phyloP scores from a whole-genome alignment of 176 grass and related monocot species.

The Triticum turgidum region DNA sequence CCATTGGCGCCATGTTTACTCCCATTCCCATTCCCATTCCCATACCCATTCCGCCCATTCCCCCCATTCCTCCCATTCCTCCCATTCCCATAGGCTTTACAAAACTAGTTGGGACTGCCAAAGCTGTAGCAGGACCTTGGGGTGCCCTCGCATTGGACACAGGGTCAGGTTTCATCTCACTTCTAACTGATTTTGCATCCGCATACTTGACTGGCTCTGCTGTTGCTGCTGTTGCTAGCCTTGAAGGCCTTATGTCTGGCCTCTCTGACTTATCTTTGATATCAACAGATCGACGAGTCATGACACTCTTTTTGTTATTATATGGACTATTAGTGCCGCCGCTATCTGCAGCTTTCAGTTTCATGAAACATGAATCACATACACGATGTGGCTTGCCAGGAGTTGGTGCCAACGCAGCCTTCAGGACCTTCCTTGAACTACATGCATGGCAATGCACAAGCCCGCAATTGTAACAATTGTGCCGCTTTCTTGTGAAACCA shows the following conservation, averaged over 20 bases:
- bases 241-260: constrained; percentile 65
- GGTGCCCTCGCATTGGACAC: constrained; percentile 45
- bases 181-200: constrained; percentile 54
- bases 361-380: constrained; percentile 90
- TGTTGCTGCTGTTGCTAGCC: constrained; percentile 50
- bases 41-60: constrained; percentile 27
- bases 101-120: constrained; percentile 60
- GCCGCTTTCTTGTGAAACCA: constrained; percentile 93
- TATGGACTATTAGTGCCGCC: constrained; percentile 16
- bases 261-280: constrained; percentile 57
- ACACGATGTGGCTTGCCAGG: constrained; percentile 95
- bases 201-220: constrained; percentile 48
- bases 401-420: constrained; percentile 80
- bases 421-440: constrained; percentile 87
- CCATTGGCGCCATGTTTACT: constrained; percentile 29
- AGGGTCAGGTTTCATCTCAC: constrained; percentile 63
- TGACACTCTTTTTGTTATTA: constrained; percentile 61
- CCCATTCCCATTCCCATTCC: constrained; percentile 35
- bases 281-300: constrained; percentile 71
- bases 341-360: constrained; percentile 74
- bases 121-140: constrained; percentile 64
- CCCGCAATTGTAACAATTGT: constrained; percentile 77
- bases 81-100: constrained; percentile 62
- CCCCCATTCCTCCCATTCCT: neutral
- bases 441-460: constrained; percentile 95